Conservation (phyloP, 257 asterid species). For the Mitragyna speciosa region DNA sequence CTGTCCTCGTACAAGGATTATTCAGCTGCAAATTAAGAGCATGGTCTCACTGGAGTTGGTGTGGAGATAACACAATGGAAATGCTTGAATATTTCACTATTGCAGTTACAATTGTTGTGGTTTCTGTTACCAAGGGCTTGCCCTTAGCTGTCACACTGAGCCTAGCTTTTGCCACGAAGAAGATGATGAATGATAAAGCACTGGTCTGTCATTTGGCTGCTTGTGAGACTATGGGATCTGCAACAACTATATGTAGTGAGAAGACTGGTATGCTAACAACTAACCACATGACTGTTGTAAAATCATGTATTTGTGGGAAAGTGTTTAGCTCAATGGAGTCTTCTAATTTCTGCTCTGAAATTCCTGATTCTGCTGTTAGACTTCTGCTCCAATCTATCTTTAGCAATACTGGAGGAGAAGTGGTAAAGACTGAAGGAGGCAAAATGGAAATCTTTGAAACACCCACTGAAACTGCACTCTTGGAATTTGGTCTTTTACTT, state of each 20-base stretch:
- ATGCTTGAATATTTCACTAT: conserved; percentile 87
- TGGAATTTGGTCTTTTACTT: conserved; percentile 74
- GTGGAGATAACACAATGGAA: conserved; percentile 73
- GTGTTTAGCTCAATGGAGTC: conserved; percentile 34
- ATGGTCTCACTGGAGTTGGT: conserved; percentile 63
- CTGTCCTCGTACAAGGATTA: conserved; percentile 76
- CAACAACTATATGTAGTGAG: conserved; percentile 92
- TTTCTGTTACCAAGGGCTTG: conserved; percentile 93
- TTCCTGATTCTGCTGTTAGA: conserved; percentile 48
- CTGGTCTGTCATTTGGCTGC: conserved; percentile 92
- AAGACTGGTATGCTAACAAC: conserved; percentile 92
- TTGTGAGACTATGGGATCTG: conserved; percentile 97
- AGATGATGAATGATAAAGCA: conserved; percentile 95
- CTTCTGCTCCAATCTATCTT: conserved; percentile 62
- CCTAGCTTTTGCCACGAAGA: conserved; percentile 94
- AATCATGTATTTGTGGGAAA: conserved; percentile 61
- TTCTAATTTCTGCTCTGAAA: conserved; percentile 48
- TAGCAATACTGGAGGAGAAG: conserved; percentile 86
- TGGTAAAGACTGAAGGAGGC: conserved; percentile 51
- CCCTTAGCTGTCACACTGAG: conserved; percentile 93
- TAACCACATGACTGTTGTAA: conserved; percentile 83
- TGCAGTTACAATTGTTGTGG: conserved; percentile 94
- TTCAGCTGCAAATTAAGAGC: conserved; percentile 52
- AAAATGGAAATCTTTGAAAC: conserved; percentile 72
- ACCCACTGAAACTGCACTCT: conserved; percentile 82